A percentile compares a stretch with the other conserved stretches of the same genome.
These are phyloP conservation scores for Aegilops sharonensis DNA, from an alignment of 176 grass and related monocot species.

Conservation along the genomic window DNA sequence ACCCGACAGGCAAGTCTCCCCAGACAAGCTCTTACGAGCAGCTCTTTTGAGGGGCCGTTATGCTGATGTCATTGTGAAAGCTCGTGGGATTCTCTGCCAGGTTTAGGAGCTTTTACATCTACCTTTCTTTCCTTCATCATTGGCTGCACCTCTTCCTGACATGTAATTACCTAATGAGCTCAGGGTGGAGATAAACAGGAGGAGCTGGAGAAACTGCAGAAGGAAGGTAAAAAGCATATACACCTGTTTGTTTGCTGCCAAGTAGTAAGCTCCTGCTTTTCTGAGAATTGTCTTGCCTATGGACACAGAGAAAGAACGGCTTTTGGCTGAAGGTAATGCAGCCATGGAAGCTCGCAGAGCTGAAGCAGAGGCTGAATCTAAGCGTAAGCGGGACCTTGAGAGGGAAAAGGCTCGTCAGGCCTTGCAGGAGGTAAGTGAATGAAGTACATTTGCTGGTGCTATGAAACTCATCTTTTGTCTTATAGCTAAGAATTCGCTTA, in stretches of 20 bases:
- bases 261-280: background rate
- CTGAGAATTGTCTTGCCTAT: background rate
- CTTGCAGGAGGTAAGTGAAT: slow-evolving; percentile 68
- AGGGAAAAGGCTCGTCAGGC: slow-evolving; percentile 86
- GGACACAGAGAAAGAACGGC: slow-evolving; percentile 69
- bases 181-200: slow-evolving; percentile 81
- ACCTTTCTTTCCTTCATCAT: background rate
- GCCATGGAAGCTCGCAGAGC: slow-evolving; percentile 87
- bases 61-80: slow-evolving; percentile 88
- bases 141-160: background rate
- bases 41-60: slow-evolving; percentile 80
- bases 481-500: slow-evolving; percentile 8
- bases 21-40: slow-evolving; percentile 74
- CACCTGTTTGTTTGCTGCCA: background rate
- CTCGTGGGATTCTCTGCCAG: slow-evolving; percentile 72
- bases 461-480: background rate
- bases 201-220: slow-evolving; percentile 85
- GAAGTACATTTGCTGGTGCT: background rate
- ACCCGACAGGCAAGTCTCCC: slow-evolving; percentile 67
- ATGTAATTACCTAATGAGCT: slow-evolving; percentile 13
- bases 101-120: slow-evolving; percentile 26
- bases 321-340: slow-evolving; percentile 89
- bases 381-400: slow-evolving; percentile 77
- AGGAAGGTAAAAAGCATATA: slow-evolving; percentile 66
- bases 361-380: slow-evolving; percentile 77